phyloP scores from a whole-genome alignment of 2,329 filamentous ascomycete species.

The Neocatenulostroma microsporum region DNA sequence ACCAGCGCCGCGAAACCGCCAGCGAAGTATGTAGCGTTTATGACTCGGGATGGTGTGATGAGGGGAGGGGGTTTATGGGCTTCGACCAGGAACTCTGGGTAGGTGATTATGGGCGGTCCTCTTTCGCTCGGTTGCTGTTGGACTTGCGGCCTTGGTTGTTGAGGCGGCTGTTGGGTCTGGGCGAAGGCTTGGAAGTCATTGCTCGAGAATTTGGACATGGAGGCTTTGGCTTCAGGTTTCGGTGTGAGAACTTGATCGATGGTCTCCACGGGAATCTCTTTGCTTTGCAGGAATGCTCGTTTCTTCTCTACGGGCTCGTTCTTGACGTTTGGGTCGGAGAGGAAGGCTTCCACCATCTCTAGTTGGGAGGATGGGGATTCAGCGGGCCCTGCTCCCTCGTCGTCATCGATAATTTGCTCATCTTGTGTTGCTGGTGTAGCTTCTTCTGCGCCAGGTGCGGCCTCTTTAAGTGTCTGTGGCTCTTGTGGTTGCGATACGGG shows the following conservation, averaged over 20 bases:
- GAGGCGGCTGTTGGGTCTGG: constrained; percentile 14
- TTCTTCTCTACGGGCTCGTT: constrained; percentile 65
- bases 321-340: constrained; percentile 65
- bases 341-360: constrained; percentile 66
- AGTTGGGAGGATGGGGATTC: too few species aligned
- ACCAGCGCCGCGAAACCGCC: constrained; percentile 50
- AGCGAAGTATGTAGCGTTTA: constrained; percentile 51
- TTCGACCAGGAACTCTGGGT: constrained; percentile 57
- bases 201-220: not conserved
- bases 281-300: constrained; percentile 65
- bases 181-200: constrained; percentile 12
- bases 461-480: not conserved
- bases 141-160: constrained; percentile 14
- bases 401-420: too few species aligned
- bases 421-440: too few species aligned
- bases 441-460: not conserved
- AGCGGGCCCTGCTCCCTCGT: too few species aligned
- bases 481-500: constrained; percentile 1
- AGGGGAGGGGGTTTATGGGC: constrained; percentile 52
- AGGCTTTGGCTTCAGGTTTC: not conserved
- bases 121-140: too few species aligned
- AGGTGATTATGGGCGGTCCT: constrained; percentile 58
- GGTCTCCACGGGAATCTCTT: constrained; percentile 61
- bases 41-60: constrained; percentile 49
- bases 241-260: constrained; percentile 57